Evolutionary conservation across 1,139 yeast species (phyloP).

Genomic region (Suhomyces chickasaworum): DNA sequence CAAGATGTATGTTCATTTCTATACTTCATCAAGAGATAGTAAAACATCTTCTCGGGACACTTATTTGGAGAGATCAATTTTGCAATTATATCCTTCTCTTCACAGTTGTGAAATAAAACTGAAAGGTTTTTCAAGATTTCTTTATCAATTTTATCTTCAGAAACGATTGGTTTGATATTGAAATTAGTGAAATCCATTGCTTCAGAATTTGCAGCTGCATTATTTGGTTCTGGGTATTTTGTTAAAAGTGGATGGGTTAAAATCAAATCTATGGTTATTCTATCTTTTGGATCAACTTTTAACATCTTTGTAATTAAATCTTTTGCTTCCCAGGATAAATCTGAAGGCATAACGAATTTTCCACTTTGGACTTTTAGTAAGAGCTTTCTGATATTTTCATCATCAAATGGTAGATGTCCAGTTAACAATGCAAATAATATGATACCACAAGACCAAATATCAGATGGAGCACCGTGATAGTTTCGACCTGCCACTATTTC

Average conservation of each 20-base stretch:
- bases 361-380: conserved; percentile 91
- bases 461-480: conserved; percentile 96
- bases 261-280: conserved; percentile 76
- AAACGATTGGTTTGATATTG: conserved; percentile 51
- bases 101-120: conserved; percentile 88
- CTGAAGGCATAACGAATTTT: conserved; percentile 77
- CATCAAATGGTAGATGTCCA: conserved; percentile 96
- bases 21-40: conserved; percentile 78
- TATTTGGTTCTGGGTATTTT: conserved; percentile 60
- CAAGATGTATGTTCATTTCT: conserved; percentile 65
- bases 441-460: conserved; percentile 98
- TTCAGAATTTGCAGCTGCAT: conserved; percentile 21
- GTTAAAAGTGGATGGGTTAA: conserved; percentile 75
- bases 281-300: conserved; percentile 71
- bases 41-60: conserved; percentile 87
- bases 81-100: conserved; percentile 58
- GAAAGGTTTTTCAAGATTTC: conserved; percentile 85
- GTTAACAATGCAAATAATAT: conserved; percentile 89
- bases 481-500: conserved; percentile 94
- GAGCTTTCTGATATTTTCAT: conserved; percentile 85
- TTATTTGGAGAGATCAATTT: conserved; percentile 60
- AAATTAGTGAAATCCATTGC: conserved; percentile 31
- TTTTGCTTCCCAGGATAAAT: conserved; percentile 77
- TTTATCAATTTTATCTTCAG: conserved; percentile 65
- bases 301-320: conserved; percentile 85